Conservation (phyloP, 2,329 filamentous ascomycete genomes). For the Monosporascus cannonballus region DNA sequence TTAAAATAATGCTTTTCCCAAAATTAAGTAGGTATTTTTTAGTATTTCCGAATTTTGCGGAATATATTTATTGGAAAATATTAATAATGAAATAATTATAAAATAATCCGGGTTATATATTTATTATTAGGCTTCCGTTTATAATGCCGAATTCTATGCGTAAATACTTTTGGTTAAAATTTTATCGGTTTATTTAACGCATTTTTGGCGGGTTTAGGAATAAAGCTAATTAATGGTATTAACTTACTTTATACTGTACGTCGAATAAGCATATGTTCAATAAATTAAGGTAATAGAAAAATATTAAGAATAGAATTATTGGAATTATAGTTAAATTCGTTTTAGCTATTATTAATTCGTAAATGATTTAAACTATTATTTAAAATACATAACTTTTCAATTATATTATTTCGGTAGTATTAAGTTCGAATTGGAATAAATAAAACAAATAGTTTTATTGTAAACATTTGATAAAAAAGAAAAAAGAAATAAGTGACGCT, state of each 20-base stretch:
- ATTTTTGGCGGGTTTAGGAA: too few relatives aligned
- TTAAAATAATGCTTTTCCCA: background rate
- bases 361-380: background rate
- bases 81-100: too few relatives aligned
- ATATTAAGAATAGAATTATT: background rate
- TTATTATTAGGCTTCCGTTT: background rate
- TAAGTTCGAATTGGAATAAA: background rate
- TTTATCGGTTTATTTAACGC: too few relatives aligned
- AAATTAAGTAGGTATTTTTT: too few relatives aligned
- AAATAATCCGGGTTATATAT: background rate
- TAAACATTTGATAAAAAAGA: background rate
- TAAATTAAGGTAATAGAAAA: background rate
- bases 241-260: background rate
- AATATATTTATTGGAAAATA: too few relatives aligned
- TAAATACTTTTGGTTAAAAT: too few relatives aligned
- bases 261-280: too few relatives aligned
- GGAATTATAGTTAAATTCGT: background rate
- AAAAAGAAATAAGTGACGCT: too few relatives aligned
- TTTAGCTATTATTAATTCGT: background rate
- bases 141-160: background rate
- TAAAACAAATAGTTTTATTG: background rate
- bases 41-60: background rate
- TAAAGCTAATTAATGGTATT: too few relatives aligned
- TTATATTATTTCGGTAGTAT: too few relatives aligned
- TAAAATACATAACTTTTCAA: too few relatives aligned